phyloP scores from a whole-genome alignment of 1,139 yeast genomes.

The Blastobotrys elegans region DNA sequence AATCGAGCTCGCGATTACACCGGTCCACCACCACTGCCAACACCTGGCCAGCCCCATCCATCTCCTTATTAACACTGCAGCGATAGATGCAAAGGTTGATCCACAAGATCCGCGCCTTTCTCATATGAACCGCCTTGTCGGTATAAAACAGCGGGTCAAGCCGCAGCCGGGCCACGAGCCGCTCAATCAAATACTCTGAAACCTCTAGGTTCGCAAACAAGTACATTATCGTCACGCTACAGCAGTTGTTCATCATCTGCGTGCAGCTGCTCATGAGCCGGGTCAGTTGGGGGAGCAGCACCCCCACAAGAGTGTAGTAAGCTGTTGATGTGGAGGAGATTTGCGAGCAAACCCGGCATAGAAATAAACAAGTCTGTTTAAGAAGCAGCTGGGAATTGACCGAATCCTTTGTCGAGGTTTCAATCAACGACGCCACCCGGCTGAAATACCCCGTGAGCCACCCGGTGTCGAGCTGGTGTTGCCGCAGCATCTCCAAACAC shows the following conservation, averaged over 20 bases:
- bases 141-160: conserved; percentile 5
- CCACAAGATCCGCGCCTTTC: conserved; percentile 8
- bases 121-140: neutral
- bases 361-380: conserved; percentile 8
- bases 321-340: neutral
- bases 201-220: neutral
- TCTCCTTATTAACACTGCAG: no score
- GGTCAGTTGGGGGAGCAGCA: conserved; percentile 1
- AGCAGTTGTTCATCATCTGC: neutral
- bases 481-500: conserved; percentile 2
- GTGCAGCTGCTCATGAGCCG: neutral
- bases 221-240: conserved; percentile 1
- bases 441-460: conserved; percentile 7
- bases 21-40: no score
- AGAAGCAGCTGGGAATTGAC: neutral
- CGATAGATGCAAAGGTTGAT: conserved; percentile 5
- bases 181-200: conserved; percentile 6
- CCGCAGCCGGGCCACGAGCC: conserved; percentile 1
- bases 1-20: conserved; percentile 5
- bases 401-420: neutral
- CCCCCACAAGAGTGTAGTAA: neutral
- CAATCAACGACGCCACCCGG: neutral
- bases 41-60: neutral
- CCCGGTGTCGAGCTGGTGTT: neutral
- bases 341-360: neutral